phyloP scores from a whole-genome alignment of 2,329 filamentous ascomycete genomes.

The Ascochyta rabiei region DNA sequence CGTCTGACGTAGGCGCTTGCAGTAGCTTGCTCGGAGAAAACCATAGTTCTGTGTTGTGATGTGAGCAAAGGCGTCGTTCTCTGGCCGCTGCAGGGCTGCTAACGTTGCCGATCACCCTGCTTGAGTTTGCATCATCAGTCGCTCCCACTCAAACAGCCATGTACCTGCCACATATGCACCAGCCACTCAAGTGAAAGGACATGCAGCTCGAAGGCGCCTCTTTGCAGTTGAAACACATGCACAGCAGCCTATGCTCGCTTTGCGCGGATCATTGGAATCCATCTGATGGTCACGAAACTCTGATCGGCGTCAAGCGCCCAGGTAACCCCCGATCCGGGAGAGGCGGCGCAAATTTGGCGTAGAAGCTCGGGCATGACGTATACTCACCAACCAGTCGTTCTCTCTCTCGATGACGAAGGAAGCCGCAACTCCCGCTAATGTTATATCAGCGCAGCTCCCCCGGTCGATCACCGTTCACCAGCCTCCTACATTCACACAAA shows the following conservation, averaged over 20 bases:
- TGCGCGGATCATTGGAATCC: conserved; percentile 7
- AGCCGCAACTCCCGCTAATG: conserved; percentile 15
- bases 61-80: conserved; percentile 6
- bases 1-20: conserved; percentile 16
- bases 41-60: neutral
- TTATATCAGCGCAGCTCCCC: conserved; percentile 19
- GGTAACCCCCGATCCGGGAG: conserved; percentile 13
- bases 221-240: conserved; percentile 3
- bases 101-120: conserved; percentile 10
- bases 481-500: conserved; percentile 5
- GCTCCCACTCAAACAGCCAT: conserved; percentile 1
- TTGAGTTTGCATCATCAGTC: conserved; percentile 10
- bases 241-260: conserved; percentile 11
- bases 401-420: conserved; percentile 15
- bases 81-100: conserved; percentile 10
- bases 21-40: conserved; percentile 15
- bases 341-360: conserved; percentile 3
- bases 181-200: neutral
- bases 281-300: conserved; percentile 5
- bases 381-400: conserved; percentile 12
- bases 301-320: conserved; percentile 14
- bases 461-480: conserved; percentile 8
- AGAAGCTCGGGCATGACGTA: conserved; percentile 6
- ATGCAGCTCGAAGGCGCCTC: neutral
- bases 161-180: neutral